Percentiles rank a stretch among this genome's conserved stretches.
phyloP scores from a whole-genome alignment of 768 basidiomycete species.

The Amanita rimosa region DNA sequence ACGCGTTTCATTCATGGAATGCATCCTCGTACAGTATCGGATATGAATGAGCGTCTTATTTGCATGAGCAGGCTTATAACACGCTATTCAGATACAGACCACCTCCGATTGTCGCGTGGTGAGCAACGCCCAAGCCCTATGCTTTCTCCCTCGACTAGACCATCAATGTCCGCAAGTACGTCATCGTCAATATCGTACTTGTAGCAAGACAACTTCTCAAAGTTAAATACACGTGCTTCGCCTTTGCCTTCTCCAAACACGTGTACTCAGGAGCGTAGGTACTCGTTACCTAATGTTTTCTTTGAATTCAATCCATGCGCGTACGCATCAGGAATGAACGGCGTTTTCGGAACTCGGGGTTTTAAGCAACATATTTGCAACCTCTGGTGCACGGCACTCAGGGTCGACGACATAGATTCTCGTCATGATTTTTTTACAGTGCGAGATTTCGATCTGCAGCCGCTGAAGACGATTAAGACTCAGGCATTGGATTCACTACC shows the following conservation, averaged over 20 bases:
- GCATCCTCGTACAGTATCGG: background rate
- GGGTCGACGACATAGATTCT: background rate
- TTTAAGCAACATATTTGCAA: background rate
- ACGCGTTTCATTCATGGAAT: conserved; percentile 1
- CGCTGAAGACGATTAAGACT: background rate
- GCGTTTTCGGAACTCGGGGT: background rate
- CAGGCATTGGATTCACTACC: background rate
- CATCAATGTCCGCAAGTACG: background rate
- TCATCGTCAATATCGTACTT: background rate
- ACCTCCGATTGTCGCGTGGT: background rate
- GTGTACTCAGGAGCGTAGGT: background rate
- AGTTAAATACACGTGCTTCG: background rate
- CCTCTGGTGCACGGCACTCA: background rate
- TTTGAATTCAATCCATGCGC: background rate
- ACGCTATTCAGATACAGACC: background rate
- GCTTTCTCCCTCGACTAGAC: background rate
- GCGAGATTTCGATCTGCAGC: background rate
- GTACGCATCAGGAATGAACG: conserved; percentile 1
- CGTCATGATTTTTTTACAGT: background rate
- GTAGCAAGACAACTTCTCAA: background rate
- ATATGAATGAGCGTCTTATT: background rate
- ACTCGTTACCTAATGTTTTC: background rate
- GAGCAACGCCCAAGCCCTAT: background rate
- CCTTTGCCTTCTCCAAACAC: background rate
- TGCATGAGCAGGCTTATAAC: background rate